Evolutionary conservation across 129 eudicot species (phyloP), one percentile per base, ranked within the genome.

Genomic region (Gnaphalium uliginosum): DNA sequence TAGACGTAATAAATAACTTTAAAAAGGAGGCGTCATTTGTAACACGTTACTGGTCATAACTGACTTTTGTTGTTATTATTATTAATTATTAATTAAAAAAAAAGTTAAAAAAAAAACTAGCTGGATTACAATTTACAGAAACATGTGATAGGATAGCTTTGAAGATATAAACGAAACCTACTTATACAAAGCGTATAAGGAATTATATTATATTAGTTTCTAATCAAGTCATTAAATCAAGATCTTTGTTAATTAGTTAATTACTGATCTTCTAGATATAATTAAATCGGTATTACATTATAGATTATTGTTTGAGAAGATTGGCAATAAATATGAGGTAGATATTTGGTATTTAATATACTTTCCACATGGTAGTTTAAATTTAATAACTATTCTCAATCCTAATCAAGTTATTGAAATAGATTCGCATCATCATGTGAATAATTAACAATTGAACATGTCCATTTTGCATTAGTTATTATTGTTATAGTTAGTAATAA

Each of bases 391-490:
- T 37, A 43, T 43, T 18, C 5, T 11, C 51, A 11, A 43, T 14
- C 18, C 18, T 11, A 13, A 43, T 43, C 18, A 4, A 43, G 18
- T 43, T 10, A 43, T 11, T 43, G 1, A 10, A 43, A 43, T 43
- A 43, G 51, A 43, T 43, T 43, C 18, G n/a, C n/a, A n/a, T 43
- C 8, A 37, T 37, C 59, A 4, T 19, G 59, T 6, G 21, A 53
- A n/a, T 6, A 56, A 72, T 72, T 22, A 57, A 32, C 18, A 17
- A 8, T 11, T 72, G 66, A 57, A 72, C 58, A 72, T 22, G 33
- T 4, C 67, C 76, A 54, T 57, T 72, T 11, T 32, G 63, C 67
- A 57, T 72, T 25, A 57, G 1, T 22, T 29, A 2, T 29, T 29
- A 29, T n/a, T 54, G 53, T 29, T 61, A 15, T n/a, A 54, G 51